These are phyloP conservation scores for Fusarium bactridioides DNA, from an alignment of 2,329 filamentous ascomycete species.

Conservation along the genomic window DNA sequence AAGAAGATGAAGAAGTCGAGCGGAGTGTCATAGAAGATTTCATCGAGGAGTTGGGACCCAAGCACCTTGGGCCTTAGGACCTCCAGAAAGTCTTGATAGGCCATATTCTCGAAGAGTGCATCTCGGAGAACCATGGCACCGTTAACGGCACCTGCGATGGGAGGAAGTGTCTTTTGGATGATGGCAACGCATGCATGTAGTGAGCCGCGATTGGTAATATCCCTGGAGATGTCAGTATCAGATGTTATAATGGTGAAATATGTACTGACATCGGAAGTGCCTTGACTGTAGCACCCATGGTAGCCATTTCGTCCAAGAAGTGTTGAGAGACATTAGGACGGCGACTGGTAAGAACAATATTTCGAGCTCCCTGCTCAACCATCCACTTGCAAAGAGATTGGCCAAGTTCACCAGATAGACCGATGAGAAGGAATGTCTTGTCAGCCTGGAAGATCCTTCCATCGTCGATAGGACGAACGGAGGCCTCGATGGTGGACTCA, in stretches of 20 bases:
- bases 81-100: not conserved
- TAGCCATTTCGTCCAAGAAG: not conserved
- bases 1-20: conserved; percentile 1
- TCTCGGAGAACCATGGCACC: not conserved
- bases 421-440: not conserved
- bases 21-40: not conserved
- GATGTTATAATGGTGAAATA: not conserved
- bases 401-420: not conserved
- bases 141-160: not conserved
- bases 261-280: not conserved
- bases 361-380: not conserved
- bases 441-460: not conserved
- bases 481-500: fast-evolving
- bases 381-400: not conserved
- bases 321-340: fast-evolving
- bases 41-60: not conserved
- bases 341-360: not conserved
- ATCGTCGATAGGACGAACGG: not conserved
- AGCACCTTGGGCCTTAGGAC: not conserved
- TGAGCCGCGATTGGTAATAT: not conserved
- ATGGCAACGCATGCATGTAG: fast-evolving
- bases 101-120: fast-evolving
- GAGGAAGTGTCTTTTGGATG: not conserved
- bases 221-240: not conserved
- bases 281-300: not conserved